Percentiles rank a stretch among this genome's conserved stretches.
Conservation (phyloP, 2,329 filamentous ascomycete genomes). For the Bipolaris oryzae region DNA sequence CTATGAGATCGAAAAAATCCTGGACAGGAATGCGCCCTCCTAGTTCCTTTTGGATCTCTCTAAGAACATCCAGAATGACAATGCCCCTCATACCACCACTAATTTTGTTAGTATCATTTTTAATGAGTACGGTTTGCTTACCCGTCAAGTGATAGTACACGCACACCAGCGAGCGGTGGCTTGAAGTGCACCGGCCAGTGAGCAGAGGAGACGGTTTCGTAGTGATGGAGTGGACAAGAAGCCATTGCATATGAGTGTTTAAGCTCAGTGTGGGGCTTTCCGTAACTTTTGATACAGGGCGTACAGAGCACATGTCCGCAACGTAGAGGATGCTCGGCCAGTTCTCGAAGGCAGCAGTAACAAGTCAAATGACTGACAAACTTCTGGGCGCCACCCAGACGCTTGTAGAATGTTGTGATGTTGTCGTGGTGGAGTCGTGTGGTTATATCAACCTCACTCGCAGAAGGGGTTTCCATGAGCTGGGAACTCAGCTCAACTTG, state of each 20-base stretch:
- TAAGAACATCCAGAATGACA: constrained; percentile 53
- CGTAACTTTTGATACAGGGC: constrained; percentile 48
- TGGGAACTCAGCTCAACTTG: constrained; percentile 14
- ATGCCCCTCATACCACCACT: constrained; percentile 16
- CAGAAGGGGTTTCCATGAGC: constrained; percentile 26
- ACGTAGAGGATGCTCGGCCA: constrained; percentile 52
- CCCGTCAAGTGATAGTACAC: constrained; percentile 17
- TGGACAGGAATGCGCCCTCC: constrained; percentile 51
- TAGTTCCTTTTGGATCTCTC: constrained; percentile 49
- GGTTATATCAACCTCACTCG: constrained; percentile 23
- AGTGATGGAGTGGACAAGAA: neutral
- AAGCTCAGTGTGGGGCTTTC: neutral
- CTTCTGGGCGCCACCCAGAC: constrained; percentile 7
- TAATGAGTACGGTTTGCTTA: neutral
- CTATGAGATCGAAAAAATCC: constrained; percentile 57
- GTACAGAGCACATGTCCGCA: constrained; percentile 57
- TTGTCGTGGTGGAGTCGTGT: constrained; percentile 35
- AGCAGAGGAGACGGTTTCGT: neutral
- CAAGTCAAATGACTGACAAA: constrained; percentile 53
- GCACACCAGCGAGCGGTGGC: constrained; percentile 27
- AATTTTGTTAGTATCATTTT: neutral
- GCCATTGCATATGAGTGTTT: neutral
- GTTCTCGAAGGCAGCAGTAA: constrained; percentile 54
- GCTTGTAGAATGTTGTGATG: constrained; percentile 42
- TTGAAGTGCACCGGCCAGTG: constrained; percentile 38